Base-by-base conservation (phyloP, 768 basidiomycete species). In the Russula vinacea region DNA sequence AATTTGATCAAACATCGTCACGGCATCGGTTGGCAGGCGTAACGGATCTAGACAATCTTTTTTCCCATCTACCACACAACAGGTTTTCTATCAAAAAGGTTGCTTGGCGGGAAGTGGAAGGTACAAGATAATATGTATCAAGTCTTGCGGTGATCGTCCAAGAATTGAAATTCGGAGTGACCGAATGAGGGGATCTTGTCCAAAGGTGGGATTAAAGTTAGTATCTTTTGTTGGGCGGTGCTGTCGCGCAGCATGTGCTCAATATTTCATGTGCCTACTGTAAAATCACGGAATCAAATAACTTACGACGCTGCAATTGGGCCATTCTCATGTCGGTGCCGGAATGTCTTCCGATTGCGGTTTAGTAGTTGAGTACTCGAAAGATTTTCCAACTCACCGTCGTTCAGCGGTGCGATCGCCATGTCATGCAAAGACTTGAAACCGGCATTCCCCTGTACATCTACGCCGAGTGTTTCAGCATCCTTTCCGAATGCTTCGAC, bases 401-500 rank as follows among this genome's bases (percentile, higher is more conserved):
- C 79, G 2, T 69, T 70, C 39, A 78, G 66, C 32, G 74, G 75
- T 26, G 74, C 72, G 58, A 84, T 78, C 37, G 90, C 86, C 77
- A 88, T 81, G 51, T 85, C 84, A 40, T 79, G 79, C 62, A 93
- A 77, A 17, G 78, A 73, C 45, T 75, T 70, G 73, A 83, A 92
- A 19, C 82, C 77, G 58, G 81, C 76, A 63, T 81, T 83, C 1
- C 73, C 77, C 19, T 77, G 72, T 0, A 87, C 74, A n/a, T 84
- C 78, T 5, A 95, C 84, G 3, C 87, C 89, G 32, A 98, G 73
- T 26, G 79, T 75, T 66, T 80, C 74, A 1, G 88, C 94, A 62
- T 96, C 94, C 69, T 81, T 81, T 11, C 87, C 90, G 68, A 98
- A 88, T 9, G 88, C 88, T 54, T 89, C 83, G 0, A 96, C 90